A percentile compares a stretch with the other conserved stretches of the same genome.
These are phyloP conservation scores for Crithidia bombi DNA, from an alignment of 208 protist species.

Conservation along the genomic window DNA sequence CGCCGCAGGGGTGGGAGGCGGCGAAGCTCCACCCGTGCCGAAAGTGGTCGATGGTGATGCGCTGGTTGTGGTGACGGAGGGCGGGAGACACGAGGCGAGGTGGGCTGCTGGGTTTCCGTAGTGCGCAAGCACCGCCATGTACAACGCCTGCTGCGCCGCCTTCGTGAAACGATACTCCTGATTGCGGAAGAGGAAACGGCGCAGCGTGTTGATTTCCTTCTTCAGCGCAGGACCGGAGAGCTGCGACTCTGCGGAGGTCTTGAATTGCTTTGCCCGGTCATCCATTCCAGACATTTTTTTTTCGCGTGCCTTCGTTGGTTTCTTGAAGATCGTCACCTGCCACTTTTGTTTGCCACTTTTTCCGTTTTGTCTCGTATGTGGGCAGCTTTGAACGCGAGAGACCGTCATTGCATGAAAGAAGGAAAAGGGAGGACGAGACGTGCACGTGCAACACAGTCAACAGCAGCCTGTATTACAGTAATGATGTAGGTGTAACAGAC, in stretches of 20 bases:
- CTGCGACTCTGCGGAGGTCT: constrained; percentile 41
- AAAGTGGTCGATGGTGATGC: neutral
- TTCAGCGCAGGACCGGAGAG: constrained; percentile 35
- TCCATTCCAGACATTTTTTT: constrained; percentile 37
- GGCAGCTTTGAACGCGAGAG: neutral
- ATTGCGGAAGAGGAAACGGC: constrained; percentile 58
- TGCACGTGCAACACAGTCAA: neutral
- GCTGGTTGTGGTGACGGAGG: neutral
- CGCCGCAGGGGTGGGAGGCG: neutral
- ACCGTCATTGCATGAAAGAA: neutral
- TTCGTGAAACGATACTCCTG: constrained; percentile 65
- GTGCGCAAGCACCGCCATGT: constrained; percentile 54
- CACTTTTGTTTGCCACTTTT: neutral
- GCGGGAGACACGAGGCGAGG: constrained; percentile 17
- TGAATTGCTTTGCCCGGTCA: constrained; percentile 52
- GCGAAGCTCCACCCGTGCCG: neutral
- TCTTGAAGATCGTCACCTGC: neutral
- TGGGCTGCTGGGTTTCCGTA: constrained; percentile 37
- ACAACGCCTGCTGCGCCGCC: constrained; percentile 45
- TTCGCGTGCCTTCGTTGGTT: constrained; percentile 3
- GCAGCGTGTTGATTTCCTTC: constrained; percentile 51
- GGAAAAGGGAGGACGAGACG: neutral
- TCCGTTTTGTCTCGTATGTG: constrained; percentile 1
- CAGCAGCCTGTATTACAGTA: neutral
- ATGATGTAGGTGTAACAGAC: neutral